phyloP scores from a whole-genome alignment of 2,329 filamentous ascomycete species.

The Lachnellula occidentalis region DNA sequence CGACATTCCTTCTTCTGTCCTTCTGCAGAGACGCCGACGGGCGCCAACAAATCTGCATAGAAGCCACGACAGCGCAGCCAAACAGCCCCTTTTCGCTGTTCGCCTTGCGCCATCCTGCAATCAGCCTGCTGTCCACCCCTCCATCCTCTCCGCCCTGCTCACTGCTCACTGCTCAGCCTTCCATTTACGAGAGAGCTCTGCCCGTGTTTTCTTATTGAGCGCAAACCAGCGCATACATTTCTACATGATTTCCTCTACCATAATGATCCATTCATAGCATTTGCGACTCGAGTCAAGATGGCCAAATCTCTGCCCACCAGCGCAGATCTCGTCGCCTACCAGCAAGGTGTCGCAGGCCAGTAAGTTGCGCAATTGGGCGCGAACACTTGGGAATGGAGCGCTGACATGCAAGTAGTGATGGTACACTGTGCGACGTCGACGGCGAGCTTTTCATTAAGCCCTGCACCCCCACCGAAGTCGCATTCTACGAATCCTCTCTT shows the following conservation, averaged over 20 bases:
- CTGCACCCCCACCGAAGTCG: slow-evolving; percentile 77
- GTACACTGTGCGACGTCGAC: slow-evolving; percentile 76
- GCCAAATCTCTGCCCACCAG: slow-evolving; percentile 34
- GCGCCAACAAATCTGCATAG: background rate
- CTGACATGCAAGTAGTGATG: slow-evolving; percentile 57
- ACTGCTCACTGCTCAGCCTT: slow-evolving; percentile 16
- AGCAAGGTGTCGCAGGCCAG: slow-evolving; percentile 79
- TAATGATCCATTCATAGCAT: slow-evolving; percentile 30
- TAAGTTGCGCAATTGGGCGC: slow-evolving; percentile 42
- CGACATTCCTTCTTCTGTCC: background rate
- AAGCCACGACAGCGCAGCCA: background rate
- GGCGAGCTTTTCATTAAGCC: slow-evolving; percentile 92
- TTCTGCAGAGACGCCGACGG: background rate
- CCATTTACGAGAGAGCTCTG: background rate
- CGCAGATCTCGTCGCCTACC: slow-evolving; percentile 61
- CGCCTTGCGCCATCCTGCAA: background rate
- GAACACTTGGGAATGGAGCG: background rate
- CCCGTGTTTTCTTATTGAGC: slow-evolving; percentile 10
- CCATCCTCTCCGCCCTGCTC: background rate
- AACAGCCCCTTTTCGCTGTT: background rate
- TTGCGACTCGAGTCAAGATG: slow-evolving; percentile 31
- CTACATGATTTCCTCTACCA: slow-evolving; percentile 17
- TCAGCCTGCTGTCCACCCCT: background rate
- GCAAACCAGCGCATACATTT: slow-evolving; percentile 11
- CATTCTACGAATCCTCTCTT: slow-evolving; percentile 73